These are phyloP conservation scores for Sarcocystis neurona DNA, from an alignment of 169 alveolate species.

Conservation along the genomic window DNA sequence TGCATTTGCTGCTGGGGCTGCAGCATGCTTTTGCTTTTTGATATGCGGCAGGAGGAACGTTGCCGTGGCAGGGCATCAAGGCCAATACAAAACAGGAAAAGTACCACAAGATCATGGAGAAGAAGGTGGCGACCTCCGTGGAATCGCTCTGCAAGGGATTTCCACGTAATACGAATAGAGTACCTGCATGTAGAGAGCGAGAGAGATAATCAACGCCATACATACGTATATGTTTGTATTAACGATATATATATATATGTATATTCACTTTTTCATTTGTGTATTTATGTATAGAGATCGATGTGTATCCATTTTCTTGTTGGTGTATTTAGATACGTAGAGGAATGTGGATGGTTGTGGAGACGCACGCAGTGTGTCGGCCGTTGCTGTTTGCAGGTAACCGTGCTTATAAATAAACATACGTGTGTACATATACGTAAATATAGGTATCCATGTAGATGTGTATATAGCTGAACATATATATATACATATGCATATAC, in stretches of 20 bases:
- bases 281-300: neutral
- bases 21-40: neutral
- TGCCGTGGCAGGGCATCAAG: conserved; percentile 98
- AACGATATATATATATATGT: neutral
- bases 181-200: neutral
- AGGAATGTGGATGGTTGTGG: too few relatives aligned
- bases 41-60: conserved; percentile 85
- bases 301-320: neutral
- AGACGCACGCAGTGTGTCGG: too few relatives aligned
- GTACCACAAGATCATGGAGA: conserved; percentile 97
- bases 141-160: conserved; percentile 81
- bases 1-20: neutral
- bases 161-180: conserved; percentile 43
- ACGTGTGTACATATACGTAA: too few relatives aligned
- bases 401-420: too few relatives aligned
- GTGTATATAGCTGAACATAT: conserved; percentile 21
- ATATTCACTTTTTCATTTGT: neutral
- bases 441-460: too few relatives aligned
- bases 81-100: conserved; percentile 95
- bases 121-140: conserved; percentile 95
- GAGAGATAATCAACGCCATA: neutral
- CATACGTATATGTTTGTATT: neutral
- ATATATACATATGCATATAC: conserved; percentile 29
- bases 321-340: too few relatives aligned
- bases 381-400: too few relatives aligned